Base-by-base conservation (phyloP, 441 rosid species). In the Macaranga tanarius region DNA sequence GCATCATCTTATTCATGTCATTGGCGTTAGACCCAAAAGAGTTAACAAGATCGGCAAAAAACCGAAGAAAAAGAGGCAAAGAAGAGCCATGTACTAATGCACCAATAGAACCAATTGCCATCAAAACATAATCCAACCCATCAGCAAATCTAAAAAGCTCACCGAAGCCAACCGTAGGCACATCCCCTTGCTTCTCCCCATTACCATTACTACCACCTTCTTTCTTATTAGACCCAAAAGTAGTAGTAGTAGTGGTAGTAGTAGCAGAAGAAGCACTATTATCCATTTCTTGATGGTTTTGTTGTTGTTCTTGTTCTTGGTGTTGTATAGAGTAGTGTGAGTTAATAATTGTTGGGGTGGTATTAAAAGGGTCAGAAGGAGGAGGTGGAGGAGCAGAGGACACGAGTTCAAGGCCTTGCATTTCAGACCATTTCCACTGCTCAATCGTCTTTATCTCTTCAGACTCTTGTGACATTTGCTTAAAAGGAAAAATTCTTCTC, bases 11-110 rank as follows among this genome's bases (percentile, higher is more conserved):
- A 58, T 96, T 97, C 75, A 87, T 76, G 86, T 96, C 80, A 74
- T 93, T 89, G 65, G 97, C 90, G 76, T 96, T 87, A 78, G 99
- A 86, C 67, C 99, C 99, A 70, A 96, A 96, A 48, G 99, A 96
- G 83, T 96, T 96, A 61, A 96, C 99, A 47, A 96, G 98, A 92
- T 96, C 97, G 63, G 99, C 99, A 75, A 96, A 96, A 86, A 96
- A 96, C 23, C 99, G 85, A 31, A 96, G 89, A 78, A 96, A 96
- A 50, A 96, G 81, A 73, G 99, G 99, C 74, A 96, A 71, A 67
- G 99, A 88, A 75, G 97, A 92, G 40, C 99, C 99, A 77, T 96
- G 99, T 31, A 96, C 90, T 58, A 96, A 75, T 61, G 99, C 99
- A 48, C 99, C 99, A 54, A 92, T 65, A 13, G 99, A 90, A 79